Base-by-base conservation (phyloP, 306 rosid genomes). In the Canavalia gladiata region DNA sequence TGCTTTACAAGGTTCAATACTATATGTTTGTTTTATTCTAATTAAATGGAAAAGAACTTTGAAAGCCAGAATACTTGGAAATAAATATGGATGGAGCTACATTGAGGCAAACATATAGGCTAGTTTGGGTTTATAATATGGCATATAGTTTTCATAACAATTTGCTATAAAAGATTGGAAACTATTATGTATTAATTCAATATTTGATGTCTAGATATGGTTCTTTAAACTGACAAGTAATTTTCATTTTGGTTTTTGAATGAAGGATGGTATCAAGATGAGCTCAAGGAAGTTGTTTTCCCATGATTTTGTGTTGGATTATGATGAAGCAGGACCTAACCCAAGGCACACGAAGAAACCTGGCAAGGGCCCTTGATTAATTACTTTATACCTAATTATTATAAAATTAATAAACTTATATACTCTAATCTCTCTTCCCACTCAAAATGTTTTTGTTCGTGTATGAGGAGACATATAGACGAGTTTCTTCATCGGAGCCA, bases 241-340 rank as follows among this genome's bases (percentile, higher is more conserved):
- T 68, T 75, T 74, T 64, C 29, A 25, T 62, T 63, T 86, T 80
- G 54, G 29, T 75, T 72, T 18, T 43, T 73, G 82, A 74, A 42
- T 62, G 43, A 79, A 91, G 94, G 88, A 62, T 80, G 92, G 75
- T 25, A 68, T 62, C 30, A 83, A 79, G 71, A 77, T 81, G 77
- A 64, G 80, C n/a, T 74, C 76, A 1, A 87, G 97, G 89, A 93
- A 91, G 89, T 87, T 92, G 64, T 43, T 65, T 68, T 28, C 5
- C 28, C 86, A 70, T 75, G 86, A 60, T 41, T 76, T 78, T 76
- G 72, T 84, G 86, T 84, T 87, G 78, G 98, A 93, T 75, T 93
- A 93, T 50, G 98, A 91, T 43, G 88, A 90, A 33, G 89, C 89
- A 68, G 91, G 88, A 78, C 55, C 93, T 39, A 93, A 89, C 78